Base-by-base conservation (phyloP, 345 rosid genomes). In the Eucalyptus grandis region DNA sequence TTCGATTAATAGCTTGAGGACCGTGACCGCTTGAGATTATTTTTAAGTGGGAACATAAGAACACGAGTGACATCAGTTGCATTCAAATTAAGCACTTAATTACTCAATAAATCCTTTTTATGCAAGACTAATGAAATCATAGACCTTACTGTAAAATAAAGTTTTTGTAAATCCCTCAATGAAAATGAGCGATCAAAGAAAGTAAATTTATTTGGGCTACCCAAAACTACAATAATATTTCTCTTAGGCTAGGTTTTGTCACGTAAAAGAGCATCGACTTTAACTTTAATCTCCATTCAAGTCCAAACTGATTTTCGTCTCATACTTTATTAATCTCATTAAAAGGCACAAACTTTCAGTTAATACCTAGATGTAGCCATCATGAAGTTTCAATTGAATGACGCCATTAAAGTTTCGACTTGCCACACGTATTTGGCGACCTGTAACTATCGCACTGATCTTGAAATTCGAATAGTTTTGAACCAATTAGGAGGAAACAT, bases 401-500 rank as follows among this genome's bases (percentile, higher is more conserved):
- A 60, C 0, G n/a, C 67, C 31, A 60, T 60, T 27, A 60, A 60
- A 60, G 16, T 0, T 60, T 27, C 2, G 1, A 27, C 0, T 0
- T 30, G 69, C 31, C 69, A 60, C 31, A 3, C 0, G 2, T 60
- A 60, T 14, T 27, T 30, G 15, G 69, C 0, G n/a, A 60, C 16
- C 34, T 30, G 4, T 11, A 27, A 30, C 69, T 27, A 60, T 60
- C 1, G 4, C 30, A 60, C 8, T 0, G 8, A 60, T 60, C 0
- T 60, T 0, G n/a, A 31, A 60, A 26, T 26, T 13, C 3, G 8
- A 60, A 60, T 27, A 60, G 31, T 1, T 60, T 60, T 30, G 69
- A 26, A 30, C 69, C 9, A 1, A 60, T 34, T 30, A 60, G n/a
- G 0, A 60, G 69, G 31, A 12, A 12, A 60, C n/a, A 0, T 13